Base-by-base conservation (phyloP, 2,329 filamentous ascomycete genomes). In the Zasmidium citrigriseum region DNA sequence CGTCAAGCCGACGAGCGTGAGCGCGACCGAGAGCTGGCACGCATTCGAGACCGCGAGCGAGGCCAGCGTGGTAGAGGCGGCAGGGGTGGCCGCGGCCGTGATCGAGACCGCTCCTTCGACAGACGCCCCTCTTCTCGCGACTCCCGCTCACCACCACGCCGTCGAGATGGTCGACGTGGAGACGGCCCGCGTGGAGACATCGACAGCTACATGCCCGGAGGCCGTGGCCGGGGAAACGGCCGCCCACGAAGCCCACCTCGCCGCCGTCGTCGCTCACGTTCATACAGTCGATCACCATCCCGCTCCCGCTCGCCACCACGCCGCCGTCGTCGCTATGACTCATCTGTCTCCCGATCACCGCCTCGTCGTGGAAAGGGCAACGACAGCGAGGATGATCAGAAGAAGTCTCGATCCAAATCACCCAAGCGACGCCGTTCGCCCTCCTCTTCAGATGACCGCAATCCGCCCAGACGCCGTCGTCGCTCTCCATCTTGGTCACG, bases 1-100 rank as follows among this genome's bases (percentile, higher is more conserved):
- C 85, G 87, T 67, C 86, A 88, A 63, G 89, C 93, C 69, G 85
- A 88, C 56, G 83, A 89, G 59, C 83, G 87, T 66, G 82, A 85
- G 51, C 86, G 89, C 57, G 90, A 95, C 60, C 86, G 86, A 61
- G 88, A 91, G 53, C 69, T 91, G 45, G 83, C 88, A 63, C 82
- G 82, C 44, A 78, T 91, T 54, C 85, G 90, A 70, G 86, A 89
- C 57, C 82, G 83, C 57, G 87, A 90, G 55, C 77, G 77, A 22
- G 68, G 71, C 54, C 77, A 77, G 24, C 67, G 71, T 49, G 67
- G 82, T 52, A 56, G 64, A 63, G 76, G 79, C 47, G 77, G 76
- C 54, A 78, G 82, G 60, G 79, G 80, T 45, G 59, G 62, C 51
- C 52, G 61, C 23, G 60, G 59, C 46, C 52, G 73, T 57, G 67